Conservation (phyloP, 305 asterid species). For the Solanum chacoense region DNA sequence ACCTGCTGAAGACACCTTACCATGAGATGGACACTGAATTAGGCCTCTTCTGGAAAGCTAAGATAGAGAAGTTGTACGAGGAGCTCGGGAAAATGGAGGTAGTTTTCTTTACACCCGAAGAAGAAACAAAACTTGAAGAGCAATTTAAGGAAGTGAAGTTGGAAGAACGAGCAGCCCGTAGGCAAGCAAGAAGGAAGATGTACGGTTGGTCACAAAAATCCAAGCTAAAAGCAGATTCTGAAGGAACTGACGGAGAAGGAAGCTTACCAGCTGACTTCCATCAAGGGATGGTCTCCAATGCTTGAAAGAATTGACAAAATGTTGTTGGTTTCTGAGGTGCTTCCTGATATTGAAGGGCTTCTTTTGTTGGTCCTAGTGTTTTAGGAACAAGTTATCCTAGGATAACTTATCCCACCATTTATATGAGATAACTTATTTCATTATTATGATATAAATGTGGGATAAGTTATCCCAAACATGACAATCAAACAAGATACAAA, state of each 20-base stretch:
- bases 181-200: constrained; percentile 61
- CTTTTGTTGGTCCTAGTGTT: neutral
- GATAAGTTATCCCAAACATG: no score
- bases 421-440: no score
- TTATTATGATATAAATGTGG: no score
- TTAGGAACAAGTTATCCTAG: no score
- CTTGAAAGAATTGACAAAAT: constrained; percentile 23
- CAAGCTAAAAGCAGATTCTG: constrained; percentile 16
- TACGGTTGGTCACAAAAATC: constrained; percentile 47
- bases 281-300: constrained; percentile 51
- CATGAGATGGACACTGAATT: constrained; percentile 86
- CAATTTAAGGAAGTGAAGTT: constrained; percentile 48
- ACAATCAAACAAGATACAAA: no score
- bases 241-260: neutral
- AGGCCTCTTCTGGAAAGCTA: constrained; percentile 87
- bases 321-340: neutral
- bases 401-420: no score
- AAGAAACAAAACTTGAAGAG: constrained; percentile 54
- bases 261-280: constrained; percentile 23
- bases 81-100: constrained; percentile 91
- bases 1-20: constrained; percentile 83
- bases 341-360: neutral
- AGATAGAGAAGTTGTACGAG: constrained; percentile 77
- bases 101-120: constrained; percentile 74
- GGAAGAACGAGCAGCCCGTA: constrained; percentile 45